Percentiles rank a stretch among this genome's conserved stretches.
These are phyloP conservation scores for Termitomyces sp. DNA, from an alignment of 768 basidiomycete genomes.

Conservation along the genomic window DNA sequence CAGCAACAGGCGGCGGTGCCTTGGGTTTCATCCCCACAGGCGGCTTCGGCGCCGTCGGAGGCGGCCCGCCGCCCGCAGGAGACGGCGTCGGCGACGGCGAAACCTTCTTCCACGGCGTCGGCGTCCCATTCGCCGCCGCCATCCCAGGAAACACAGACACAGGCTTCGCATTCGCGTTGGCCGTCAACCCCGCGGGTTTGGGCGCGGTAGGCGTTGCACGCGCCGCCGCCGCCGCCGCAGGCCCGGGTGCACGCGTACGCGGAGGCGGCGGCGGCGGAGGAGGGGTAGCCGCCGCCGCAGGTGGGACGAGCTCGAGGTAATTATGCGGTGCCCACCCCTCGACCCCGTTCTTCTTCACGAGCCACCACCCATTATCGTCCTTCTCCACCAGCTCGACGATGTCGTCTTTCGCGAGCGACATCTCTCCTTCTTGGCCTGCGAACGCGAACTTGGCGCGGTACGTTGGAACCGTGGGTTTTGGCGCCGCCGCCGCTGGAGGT, in stretches of 20 bases:
- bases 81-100: constrained; percentile 26
- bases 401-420: constrained; percentile 87
- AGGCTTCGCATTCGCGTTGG: constrained; percentile 67
- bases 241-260: constrained; percentile 18
- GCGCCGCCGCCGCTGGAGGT: constrained; percentile 40
- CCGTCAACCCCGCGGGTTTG: constrained; percentile 22
- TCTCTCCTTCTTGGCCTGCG: constrained; percentile 88
- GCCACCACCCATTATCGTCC: constrained; percentile 97
- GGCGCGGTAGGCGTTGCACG: constrained; percentile 28
- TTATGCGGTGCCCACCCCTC: constrained; percentile 97
- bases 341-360: constrained; percentile 72
- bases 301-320: constrained; percentile 79
- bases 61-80: constrained; percentile 29
- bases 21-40: constrained; percentile 46
- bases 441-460: constrained; percentile 94
- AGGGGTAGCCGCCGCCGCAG: constrained; percentile 56
- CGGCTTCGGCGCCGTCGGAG: constrained; percentile 32
- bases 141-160: constrained; percentile 81
- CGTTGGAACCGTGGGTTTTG: constrained; percentile 61
- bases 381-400: constrained; percentile 88
- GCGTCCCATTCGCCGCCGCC: constrained; percentile 58
- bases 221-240: constrained; percentile 24
- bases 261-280: constrained; percentile 73
- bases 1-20: constrained; percentile 41
- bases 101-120: constrained; percentile 70